phyloP scores from a whole-genome alignment of 345 rosid genomes.

The Aegle marmelos region DNA sequence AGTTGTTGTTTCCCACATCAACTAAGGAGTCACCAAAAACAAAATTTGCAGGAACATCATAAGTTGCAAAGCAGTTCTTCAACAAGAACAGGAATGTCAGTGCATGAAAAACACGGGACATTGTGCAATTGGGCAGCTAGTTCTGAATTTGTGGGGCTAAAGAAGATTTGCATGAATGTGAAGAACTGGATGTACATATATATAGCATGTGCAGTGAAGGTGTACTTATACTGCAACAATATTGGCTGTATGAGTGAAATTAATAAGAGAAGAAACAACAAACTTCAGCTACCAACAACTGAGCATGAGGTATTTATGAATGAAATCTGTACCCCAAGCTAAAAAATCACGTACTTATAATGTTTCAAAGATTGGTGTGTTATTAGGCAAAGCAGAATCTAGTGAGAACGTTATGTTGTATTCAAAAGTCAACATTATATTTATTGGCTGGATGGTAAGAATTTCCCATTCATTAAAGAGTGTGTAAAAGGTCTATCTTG shows the following conservation, averaged over 20 bases:
- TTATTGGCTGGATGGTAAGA: too few species aligned
- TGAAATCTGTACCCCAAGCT: not conserved
- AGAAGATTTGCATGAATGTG: not conserved
- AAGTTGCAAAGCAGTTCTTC: slow-evolving; percentile 17
- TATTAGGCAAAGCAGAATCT: not conserved
- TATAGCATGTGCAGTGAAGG: not conserved
- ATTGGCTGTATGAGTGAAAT: not conserved
- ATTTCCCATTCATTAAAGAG: too few species aligned
- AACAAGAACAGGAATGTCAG: slow-evolving; percentile 11
- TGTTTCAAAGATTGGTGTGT: not conserved
- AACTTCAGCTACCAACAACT: not conserved
- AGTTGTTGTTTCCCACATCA: slow-evolving; percentile 80
- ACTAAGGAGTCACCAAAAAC: slow-evolving; percentile 79
- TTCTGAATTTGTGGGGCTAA: not conserved
- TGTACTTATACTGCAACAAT: not conserved
- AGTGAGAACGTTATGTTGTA: not conserved
- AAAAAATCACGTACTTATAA: not conserved
- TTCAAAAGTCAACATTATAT: not conserved
- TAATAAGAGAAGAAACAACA: not conserved
- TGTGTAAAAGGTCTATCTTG: too few species aligned
- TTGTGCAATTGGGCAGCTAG: not conserved
- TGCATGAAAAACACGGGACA: slow-evolving; percentile 7
- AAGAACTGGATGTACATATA: not conserved
- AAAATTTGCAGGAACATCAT: slow-evolving; percentile 42
- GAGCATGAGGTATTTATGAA: not conserved